Base-by-base conservation (phyloP, 106 monocot genomes). In the Apostasia ramifera region DNA sequence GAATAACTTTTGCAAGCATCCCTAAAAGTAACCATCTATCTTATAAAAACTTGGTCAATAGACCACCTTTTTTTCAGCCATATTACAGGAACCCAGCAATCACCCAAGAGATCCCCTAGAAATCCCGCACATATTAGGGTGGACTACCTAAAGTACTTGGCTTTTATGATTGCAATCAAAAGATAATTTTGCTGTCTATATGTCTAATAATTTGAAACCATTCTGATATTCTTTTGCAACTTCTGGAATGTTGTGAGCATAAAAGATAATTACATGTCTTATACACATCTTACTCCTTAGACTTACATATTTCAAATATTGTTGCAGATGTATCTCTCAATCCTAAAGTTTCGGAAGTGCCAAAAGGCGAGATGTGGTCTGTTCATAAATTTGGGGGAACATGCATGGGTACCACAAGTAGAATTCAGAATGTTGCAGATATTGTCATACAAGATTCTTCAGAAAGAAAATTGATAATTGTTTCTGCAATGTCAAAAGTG, bases 351-450 rank as follows among this genome's bases (percentile, higher is more conserved):
- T 71, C 55, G 47, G 11, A 54, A 48, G 71, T 92, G 66, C 84
- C 82, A 13, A 92, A 83, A 72, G 97, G 90, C 53, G 87, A 79
- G 45, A 76, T 86, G 82, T 98, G 97, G 97, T 89, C 97, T 57
- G 92, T 98, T 74, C 97, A 98, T 78, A 98, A 98, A 74, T 98
- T 98, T 83, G 97, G 97, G 63, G 97, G 97, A 55, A 90, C 97
- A 49, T 98, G 97, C 57, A 90, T 98, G 97, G 97, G 92, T 37
- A 85, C 92, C 37, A 57, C 92, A 2, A 60, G 85, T 63, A 84
- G 90, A 71, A 98, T 98, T 53, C 83, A 85, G 61, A 85, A 59
- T 85, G 98, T 90, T 55, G 89, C 93, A 67, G 78, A 90, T 40
- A 98, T 98, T 61, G 40, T 83, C 13, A 49, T 78, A 8, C 53